A percentile compares a stretch with the other conserved stretches of the same genome.
Evolutionary conservation across 371 early-diverging fungal species (phyloP).

Genomic region (Smittium culicis): DNA sequence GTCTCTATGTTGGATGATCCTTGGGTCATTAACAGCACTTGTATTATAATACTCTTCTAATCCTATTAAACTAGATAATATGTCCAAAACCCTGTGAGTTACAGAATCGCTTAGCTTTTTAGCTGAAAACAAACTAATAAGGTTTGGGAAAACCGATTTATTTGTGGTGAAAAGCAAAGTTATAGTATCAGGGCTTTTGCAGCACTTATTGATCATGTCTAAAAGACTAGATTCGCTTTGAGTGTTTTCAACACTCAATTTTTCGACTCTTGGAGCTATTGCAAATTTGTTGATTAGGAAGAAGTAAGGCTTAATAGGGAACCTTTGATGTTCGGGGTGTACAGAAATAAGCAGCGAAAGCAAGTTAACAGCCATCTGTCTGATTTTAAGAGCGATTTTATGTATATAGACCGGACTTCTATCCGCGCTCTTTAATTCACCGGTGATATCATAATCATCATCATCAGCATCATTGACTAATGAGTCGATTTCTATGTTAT

Average conservation of each 20-base stretch:
- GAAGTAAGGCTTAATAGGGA: conserved; percentile 56
- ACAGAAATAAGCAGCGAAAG: conserved; percentile 61
- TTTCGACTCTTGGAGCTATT: conserved; percentile 53
- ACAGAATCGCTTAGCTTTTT: background rate
- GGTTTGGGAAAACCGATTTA: background rate
- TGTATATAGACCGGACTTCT: conserved; percentile 11
- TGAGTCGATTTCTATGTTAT: background rate
- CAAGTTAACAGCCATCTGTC: conserved; percentile 55
- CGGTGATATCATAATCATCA: background rate
- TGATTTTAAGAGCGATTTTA: conserved; percentile 28
- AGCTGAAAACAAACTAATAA: background rate
- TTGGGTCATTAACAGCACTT: background rate
- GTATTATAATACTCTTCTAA: background rate
- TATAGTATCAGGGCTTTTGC: background rate
- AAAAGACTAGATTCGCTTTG: conserved; percentile 67
- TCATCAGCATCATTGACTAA: background rate
- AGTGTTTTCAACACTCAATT: conserved; percentile 60
- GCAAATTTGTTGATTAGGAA: conserved; percentile 52
- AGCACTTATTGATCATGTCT: conserved; percentile 63
- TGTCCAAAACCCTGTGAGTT: background rate
- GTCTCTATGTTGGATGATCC: background rate
- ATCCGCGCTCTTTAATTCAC: background rate
- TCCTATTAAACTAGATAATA: background rate
- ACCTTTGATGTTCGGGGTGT: conserved; percentile 20
- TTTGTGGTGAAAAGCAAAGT: background rate